Base-by-base conservation (phyloP, 2,329 filamentous ascomycete genomes). In the Balansia obtecta region DNA sequence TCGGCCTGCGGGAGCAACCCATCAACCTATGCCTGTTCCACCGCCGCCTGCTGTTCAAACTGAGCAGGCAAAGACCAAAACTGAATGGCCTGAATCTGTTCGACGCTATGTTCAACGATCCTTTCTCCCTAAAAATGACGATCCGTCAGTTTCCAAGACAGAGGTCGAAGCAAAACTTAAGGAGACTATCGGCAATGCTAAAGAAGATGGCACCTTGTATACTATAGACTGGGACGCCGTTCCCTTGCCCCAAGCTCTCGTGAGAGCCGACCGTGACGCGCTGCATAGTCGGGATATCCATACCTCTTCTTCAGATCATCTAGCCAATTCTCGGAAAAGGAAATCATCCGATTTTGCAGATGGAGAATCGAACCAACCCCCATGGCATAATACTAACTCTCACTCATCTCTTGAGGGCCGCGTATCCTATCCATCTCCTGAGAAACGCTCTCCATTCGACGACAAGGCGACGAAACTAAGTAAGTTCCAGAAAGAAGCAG, bases 161-260 rank as follows among this genome's bases (percentile, higher is more conserved):
- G 88, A 95, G 51, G 85, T 96, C 75, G 86, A 95, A 66, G 73
- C 74, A 53, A 94, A 89, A 63, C 73, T 98, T 55, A 95, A 91
- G 68, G 72, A 83, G 53, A 85, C 89, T 58, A 96, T 98, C 64
- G 87, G 85, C 54, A 75, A 82, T 50, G 88, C 88, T 55, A 89
- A 88, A 57, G 85, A 91, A 59, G 78, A 71, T 58, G 79, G 84
- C 57, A 77, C 77, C 50, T 77, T 96, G 62, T 75, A 85, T 62
- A 75, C 75, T 27, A 81, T 87, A 64, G 79, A 96, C 71, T 98
- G 93, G 93, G 79, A 85, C 55, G 76, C 71, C 27, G 79, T 94
- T 71, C 87, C 86, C 41, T 73, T 96, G 13, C 93, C 93, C 6
- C 91, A 97, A 67, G 75, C 87, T 55, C 74, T 96, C 67, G 83